These are phyloP conservation scores for Wallemia mellicola DNA, from an alignment of 1,284 basidiomycete species.

Conservation along the genomic window DNA sequence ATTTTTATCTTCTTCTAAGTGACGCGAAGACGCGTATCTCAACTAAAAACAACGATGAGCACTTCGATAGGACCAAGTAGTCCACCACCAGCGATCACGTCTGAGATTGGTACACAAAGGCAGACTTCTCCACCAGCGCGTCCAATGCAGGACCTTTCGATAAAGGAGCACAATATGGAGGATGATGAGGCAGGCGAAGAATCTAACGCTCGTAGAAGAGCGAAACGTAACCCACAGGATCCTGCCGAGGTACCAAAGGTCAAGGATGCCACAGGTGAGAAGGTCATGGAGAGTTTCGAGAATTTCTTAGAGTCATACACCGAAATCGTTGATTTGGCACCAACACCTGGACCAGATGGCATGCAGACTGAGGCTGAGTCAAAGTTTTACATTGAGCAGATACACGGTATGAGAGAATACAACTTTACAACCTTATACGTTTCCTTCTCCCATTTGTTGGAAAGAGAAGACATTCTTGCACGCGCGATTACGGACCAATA, in stretches of 20 bases:
- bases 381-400: conserved; percentile 60
- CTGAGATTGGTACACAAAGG: background rate
- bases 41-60: background rate
- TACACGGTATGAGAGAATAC: conserved; percentile 72
- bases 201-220: background rate
- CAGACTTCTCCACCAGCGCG: background rate
- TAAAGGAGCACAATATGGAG: background rate
- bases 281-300: conserved; percentile 65
- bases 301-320: conserved; percentile 51
- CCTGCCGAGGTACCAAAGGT: conserved; percentile 44
- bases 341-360: conserved; percentile 41
- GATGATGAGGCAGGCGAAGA: conserved; percentile 1
- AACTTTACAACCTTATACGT: conserved; percentile 85
- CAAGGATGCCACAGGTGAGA: conserved; percentile 71
- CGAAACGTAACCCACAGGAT: background rate
- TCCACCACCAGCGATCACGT: background rate
- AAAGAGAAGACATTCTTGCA: conserved; percentile 68
- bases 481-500: conserved; percentile 79
- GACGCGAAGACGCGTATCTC: background rate
- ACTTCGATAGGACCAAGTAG: background rate
- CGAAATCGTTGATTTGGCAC: conserved; percentile 36
- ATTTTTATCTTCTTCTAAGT: background rate
- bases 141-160: background rate
- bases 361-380: conserved; percentile 23
- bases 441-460: conserved; percentile 70